Base-by-base conservation (phyloP, 129 eudicot species). In the Calendula officinalis region DNA sequence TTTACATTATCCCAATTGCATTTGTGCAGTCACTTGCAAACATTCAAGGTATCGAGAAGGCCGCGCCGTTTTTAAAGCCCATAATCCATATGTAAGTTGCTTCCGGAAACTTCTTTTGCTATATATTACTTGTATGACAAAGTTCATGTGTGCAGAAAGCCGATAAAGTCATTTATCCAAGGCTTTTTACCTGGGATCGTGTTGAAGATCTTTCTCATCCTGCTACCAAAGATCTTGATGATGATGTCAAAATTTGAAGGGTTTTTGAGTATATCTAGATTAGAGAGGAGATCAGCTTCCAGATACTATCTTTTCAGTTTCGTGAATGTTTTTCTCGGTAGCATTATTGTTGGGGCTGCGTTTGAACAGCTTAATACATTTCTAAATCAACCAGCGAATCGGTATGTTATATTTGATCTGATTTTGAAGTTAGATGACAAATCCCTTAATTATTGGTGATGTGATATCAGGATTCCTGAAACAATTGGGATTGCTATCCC, bases 241-340 rank as follows among this genome's bases (percentile, higher is more conserved):
- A 64, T 88, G 68, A 92, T 92, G 96, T 78, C 98, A 1, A 92
- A 92, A 65, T 77, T 92, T 59, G 98, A 92, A 82, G 98, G 98
- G 15, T 83, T 81, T 77, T 8, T 85, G 52, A 76, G 95, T 37
- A 76, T 75, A 77, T 92, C 98, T 4, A 35, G 80, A 61, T 83
- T 92, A 1, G 98, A 92, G 77, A 85, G 98, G 69, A 85, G 87
- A 76, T 67, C 95, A 12, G 98, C 98, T 42, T 76, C 89, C 6
- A 73, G 85, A 85, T 92, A 88, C 75, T 92, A 85, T 56, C 63
- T 83, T 54, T 92, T 92, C 82, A 92, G 83, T 68, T 77, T 92
- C 5, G 79, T 88, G 37, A 92, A 92, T 53, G 95, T 88, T 17
- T 92, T 92, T 84, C 91, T 92, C 7, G 95, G 85, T 61, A 92